Conservation (phyloP, 495 filamentous ascomycete genomes). For the Clavariopsis aquatica region DNA sequence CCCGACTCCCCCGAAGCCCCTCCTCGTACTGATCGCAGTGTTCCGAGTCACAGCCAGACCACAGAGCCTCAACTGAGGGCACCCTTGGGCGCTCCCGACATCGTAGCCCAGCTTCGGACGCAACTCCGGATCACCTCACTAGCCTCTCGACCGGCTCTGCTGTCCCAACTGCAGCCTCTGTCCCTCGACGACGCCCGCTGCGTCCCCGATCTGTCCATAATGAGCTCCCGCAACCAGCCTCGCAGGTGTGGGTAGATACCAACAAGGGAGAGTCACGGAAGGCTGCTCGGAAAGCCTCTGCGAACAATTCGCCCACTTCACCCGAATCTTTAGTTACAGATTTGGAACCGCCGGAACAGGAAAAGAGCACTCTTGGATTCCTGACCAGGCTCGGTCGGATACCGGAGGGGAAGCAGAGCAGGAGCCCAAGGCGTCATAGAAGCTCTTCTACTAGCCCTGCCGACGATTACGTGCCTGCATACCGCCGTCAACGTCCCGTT, state of each 20-base stretch:
- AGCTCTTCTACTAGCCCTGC: conserved; percentile 20
- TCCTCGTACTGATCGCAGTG: conserved; percentile 14
- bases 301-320: conserved; percentile 10
- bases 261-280: conserved; percentile 30
- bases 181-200: conserved; percentile 19
- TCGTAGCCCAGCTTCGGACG: conserved; percentile 8
- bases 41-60: conserved; percentile 28
- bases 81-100: conserved; percentile 9
- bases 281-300: conserved; percentile 15
- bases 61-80: conserved; percentile 29
- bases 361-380: conserved; percentile 30
- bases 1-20: neutral
- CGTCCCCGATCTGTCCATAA: conserved; percentile 16
- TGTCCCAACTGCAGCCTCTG: conserved; percentile 1
- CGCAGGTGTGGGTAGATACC: conserved; percentile 26
- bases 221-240: conserved; percentile 12
- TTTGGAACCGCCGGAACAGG: conserved; percentile 3
- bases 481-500: conserved; percentile 8
- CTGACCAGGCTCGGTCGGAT: conserved; percentile 44
- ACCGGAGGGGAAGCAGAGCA: conserved; percentile 40
- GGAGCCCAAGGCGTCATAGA: conserved; percentile 9
- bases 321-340: conserved; percentile 1
- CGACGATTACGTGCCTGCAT: conserved; percentile 1
- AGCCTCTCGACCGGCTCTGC: conserved; percentile 1
- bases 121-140: neutral